Conservation (phyloP, 345 rosid species). For the Salix viminalis region DNA sequence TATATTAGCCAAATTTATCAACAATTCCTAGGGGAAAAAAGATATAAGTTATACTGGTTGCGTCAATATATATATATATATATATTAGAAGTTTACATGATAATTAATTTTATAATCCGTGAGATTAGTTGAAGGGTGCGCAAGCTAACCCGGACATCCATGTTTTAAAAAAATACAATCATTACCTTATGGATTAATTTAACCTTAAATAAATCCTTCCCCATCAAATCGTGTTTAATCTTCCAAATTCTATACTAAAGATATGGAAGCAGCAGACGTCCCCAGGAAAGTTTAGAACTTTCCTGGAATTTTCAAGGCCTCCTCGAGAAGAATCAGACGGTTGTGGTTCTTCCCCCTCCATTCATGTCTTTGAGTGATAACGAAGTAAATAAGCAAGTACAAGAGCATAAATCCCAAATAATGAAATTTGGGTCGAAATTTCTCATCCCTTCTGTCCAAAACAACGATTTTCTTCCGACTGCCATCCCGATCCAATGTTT, state of each 20-base stretch:
- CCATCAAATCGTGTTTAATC: not conserved
- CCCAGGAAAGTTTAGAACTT: slow-evolving; percentile 15
- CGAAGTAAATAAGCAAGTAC: not conserved
- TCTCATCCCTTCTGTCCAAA: not conserved
- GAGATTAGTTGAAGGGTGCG: no score
- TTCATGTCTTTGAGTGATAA: not conserved
- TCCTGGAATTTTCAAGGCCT: slow-evolving; percentile 32
- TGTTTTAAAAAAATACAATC: no score
- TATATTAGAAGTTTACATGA: no score
- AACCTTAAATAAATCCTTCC: not conserved
- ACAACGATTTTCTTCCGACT: not conserved
- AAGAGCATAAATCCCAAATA: not conserved
- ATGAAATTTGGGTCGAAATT: not conserved
- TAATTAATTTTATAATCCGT: no score
- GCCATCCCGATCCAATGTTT: not conserved
- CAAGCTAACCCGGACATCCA: no score
- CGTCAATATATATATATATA: no score
- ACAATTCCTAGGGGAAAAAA: no score
- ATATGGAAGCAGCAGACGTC: not conserved
- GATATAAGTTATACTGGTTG: no score
- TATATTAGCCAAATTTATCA: no score
- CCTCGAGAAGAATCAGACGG: slow-evolving; percentile 10
- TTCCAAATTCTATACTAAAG: not conserved
- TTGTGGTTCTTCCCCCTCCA: not conserved
- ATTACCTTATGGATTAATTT: no score